Conservation (phyloP, 768 basidiomycete genomes). For the Mycena capillaripes region DNA sequence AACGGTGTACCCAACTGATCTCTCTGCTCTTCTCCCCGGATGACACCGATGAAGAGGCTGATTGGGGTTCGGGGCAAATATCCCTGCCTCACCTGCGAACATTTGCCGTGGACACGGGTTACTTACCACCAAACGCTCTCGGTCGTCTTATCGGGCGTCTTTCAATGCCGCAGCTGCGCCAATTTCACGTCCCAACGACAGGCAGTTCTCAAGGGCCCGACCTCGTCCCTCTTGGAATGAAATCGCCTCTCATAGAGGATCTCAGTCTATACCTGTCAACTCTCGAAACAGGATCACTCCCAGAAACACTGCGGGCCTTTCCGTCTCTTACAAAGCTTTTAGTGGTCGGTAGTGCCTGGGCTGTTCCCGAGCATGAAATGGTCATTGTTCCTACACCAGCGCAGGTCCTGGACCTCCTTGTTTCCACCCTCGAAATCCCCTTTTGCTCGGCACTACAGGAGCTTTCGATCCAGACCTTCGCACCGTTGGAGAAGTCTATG, state of each 20-base stretch:
- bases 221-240: background rate
- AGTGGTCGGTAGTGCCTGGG: background rate
- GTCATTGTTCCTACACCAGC: too few species aligned
- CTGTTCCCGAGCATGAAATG: too few species aligned
- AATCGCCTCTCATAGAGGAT: background rate
- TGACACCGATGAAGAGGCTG: too few species aligned
- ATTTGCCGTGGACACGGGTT: too few species aligned
- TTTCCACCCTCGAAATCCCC: background rate
- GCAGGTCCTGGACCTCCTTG: background rate
- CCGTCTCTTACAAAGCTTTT: background rate
- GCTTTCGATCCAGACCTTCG: background rate
- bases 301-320: conserved; percentile 41
- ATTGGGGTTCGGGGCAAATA: too few species aligned
- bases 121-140: too few species aligned
- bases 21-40: background rate
- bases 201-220: background rate
- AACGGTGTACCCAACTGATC: background rate
- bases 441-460: background rate
- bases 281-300: conserved; percentile 30
- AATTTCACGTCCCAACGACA: background rate
- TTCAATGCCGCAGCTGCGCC: background rate
- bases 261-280: background rate
- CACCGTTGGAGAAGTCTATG: background rate
- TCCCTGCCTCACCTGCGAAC: too few species aligned
- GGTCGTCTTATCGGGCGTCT: background rate